Conservation (phyloP, 371 early-diverging fungal genomes). For the Fennellomyces sp. region DNA sequence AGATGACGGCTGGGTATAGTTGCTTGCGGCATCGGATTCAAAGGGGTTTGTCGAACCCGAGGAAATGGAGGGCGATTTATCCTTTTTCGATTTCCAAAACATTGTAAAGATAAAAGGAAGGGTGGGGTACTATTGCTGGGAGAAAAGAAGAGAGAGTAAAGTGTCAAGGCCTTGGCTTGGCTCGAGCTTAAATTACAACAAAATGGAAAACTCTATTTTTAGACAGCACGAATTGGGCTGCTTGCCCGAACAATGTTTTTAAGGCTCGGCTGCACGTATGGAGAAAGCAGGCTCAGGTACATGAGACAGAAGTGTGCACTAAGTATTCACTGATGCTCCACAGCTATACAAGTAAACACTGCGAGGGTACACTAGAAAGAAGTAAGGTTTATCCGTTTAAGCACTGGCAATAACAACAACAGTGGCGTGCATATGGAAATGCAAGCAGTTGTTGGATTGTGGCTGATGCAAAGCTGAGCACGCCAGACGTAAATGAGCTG, state of each 20-base stretch:
- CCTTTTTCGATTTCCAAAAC: conserved; percentile 26
- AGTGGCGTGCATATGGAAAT: too few relatives aligned
- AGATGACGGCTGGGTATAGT: neutral
- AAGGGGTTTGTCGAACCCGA: conserved; percentile 26
- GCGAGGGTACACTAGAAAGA: too few relatives aligned
- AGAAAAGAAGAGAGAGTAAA: neutral
- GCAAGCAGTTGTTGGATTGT: too few relatives aligned
- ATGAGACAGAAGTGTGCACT: too few relatives aligned
- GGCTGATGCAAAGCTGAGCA: too few relatives aligned
- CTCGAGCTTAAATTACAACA: neutral
- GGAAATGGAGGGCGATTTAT: conserved; percentile 17
- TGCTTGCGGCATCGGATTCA: conserved; percentile 11
- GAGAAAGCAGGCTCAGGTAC: too few relatives aligned
- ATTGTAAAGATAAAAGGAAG: neutral
- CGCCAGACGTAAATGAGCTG: too few relatives aligned
- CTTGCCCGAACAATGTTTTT: neutral
- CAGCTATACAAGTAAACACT: too few relatives aligned
- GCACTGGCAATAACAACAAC: too few relatives aligned
- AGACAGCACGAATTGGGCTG: neutral
- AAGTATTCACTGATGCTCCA: too few relatives aligned
- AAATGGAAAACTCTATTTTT: neutral
- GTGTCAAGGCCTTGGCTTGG: neutral
- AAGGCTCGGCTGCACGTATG: too few relatives aligned
- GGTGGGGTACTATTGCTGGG: neutral
- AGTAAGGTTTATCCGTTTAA: too few relatives aligned